Base-by-base conservation (phyloP, 371 early-diverging fungal genomes). In the Coemansia sp. region DNA sequence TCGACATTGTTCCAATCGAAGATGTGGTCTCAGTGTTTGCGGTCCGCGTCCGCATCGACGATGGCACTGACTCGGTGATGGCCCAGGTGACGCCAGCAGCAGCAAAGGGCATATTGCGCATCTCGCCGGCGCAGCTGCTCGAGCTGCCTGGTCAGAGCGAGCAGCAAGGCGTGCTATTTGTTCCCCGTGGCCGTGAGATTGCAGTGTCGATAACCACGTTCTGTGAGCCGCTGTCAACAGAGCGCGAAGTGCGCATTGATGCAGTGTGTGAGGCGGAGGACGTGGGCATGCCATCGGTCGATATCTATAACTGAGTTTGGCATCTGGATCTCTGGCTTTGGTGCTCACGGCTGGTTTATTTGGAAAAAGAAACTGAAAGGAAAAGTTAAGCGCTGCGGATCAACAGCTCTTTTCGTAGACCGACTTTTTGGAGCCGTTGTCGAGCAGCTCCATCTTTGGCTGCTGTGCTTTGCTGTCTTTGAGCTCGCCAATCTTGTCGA, bases 401-500 rank as follows among this genome's bases (percentile, higher is more conserved):
- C 23, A 75, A 54, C 75, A 75, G 25, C 61, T 39, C 64, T 67
- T 71, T 28, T 75, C 64, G 62, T 75, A 66, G 18, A 71, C 40
- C 2, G 67, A 21, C 68, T 75, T 71, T 14, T 44, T 40, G 12
- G 28, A 25, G 44, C 56, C 67, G n/a, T 54, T 39, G 21, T 75
- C 57, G 20, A 12, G 2, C 5, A 69, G 33, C 5, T 23, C 23
- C 62, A 62, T 58, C 57, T 63, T 37, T 28, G 59, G 59, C 26
- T 16, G 25, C 42, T 44, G 18, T 7, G n/a, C 12, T 25, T 55
- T 44, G 25, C 37, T 28, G 11, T 21, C 33, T 28, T 50, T 62
- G 30, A 67, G 30, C 62, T 72, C 77, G 26, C 77, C 77, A n/a
- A 72, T 65, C 62, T 57, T 65, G 47, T 51, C 42, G 7, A 75